Evolutionary conservation across 331 rosid species (phyloP), one percentile per base, ranked within the genome.

Genomic region (Cydonia oblonga): DNA sequence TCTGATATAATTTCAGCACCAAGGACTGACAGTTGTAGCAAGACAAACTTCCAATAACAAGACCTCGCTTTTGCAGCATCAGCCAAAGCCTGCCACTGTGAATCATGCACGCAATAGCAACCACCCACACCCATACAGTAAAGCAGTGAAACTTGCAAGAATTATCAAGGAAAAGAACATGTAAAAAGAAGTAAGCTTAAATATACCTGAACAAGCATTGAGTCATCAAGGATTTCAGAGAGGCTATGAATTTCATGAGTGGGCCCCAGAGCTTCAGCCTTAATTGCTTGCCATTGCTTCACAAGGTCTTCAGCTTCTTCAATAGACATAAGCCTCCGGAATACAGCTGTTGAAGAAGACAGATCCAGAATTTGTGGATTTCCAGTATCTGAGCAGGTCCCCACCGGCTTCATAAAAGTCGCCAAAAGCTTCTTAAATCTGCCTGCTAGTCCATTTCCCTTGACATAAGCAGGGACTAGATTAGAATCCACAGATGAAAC

Each of bases 211-310:
- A 78, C 83, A 86, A 91, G 97, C 99, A 95, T 95, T 11, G 97
- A 77, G 75, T 89, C 96, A 12, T 86, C 99, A 68, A 95, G 99
- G 82, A 95, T 87, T 64, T 88, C 84, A 75, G 78, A 62, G 63
- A 95, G 96, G 74, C 67, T 78, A 76, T 81, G 70, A 70, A 83
- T 84, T 84, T 85, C 82, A 84, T 95, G 90, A 76, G 80, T 79
- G 73, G 99, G 93, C 40, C 99, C 96, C 88, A 95, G 77, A 87
- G 96, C 99, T 81, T 91, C 90, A 62, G 93, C 93, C 82, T 95
- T 95, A 69, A 87, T 73, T 61, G 78, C 78, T 87, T 95, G 99
- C 99, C 99, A 95, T 76, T 87, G 89, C 84, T 86, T 88, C 56
- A 95, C 90, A 71, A 95, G 96, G 69, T 80, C 79, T 86, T 95